Conservation (phyloP, 2,329 filamentous ascomycete genomes). For the Colletotrichum spinosum region DNA sequence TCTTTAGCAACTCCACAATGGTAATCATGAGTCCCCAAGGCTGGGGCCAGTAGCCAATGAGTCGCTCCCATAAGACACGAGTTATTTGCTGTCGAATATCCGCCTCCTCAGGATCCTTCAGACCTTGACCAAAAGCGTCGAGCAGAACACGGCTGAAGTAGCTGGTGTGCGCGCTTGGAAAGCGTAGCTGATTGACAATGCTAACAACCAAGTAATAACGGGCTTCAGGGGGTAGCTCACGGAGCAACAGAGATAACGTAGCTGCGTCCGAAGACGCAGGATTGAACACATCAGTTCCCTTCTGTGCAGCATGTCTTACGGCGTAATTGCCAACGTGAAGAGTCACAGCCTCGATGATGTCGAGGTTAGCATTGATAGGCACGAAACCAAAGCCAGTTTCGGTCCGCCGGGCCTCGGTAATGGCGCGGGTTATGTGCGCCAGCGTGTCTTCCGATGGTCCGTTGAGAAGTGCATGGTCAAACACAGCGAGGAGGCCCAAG, state of each 20-base stretch:
- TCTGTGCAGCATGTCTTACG: slow-evolving; percentile 68
- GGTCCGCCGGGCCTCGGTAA: slow-evolving; percentile 69
- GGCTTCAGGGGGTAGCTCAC: slow-evolving; percentile 79
- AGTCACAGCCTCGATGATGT: slow-evolving; percentile 84
- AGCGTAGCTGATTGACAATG: slow-evolving; percentile 92
- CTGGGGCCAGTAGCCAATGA: slow-evolving; percentile 90
- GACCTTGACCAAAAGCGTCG: slow-evolving; percentile 84
- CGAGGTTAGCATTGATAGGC: slow-evolving; percentile 75
- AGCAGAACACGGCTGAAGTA: slow-evolving; percentile 92
- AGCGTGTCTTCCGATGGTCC: slow-evolving; percentile 79
- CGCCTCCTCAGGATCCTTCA: slow-evolving; percentile 78
- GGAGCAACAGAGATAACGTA: slow-evolving; percentile 80
- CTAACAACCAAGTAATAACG: slow-evolving; percentile 87
- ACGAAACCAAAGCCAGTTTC: slow-evolving; percentile 75
- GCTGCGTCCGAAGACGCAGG: slow-evolving; percentile 74
- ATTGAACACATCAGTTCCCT: slow-evolving; percentile 73
- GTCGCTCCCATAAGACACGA: slow-evolving; percentile 86
- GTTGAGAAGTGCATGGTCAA: slow-evolving; percentile 69
- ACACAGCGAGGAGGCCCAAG: slow-evolving; percentile 67
- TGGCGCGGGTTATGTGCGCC: slow-evolving; percentile 79
- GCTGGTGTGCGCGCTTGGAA: slow-evolving; percentile 88
- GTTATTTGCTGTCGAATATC: slow-evolving; percentile 93
- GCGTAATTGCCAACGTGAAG: slow-evolving; percentile 83
- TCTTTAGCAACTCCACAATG: slow-evolving; percentile 90
- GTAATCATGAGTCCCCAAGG: slow-evolving; percentile 95